These are phyloP conservation scores for Salicornia ramosissima DNA, from an alignment of 148 eudicot genomes.

Conservation along the genomic window DNA sequence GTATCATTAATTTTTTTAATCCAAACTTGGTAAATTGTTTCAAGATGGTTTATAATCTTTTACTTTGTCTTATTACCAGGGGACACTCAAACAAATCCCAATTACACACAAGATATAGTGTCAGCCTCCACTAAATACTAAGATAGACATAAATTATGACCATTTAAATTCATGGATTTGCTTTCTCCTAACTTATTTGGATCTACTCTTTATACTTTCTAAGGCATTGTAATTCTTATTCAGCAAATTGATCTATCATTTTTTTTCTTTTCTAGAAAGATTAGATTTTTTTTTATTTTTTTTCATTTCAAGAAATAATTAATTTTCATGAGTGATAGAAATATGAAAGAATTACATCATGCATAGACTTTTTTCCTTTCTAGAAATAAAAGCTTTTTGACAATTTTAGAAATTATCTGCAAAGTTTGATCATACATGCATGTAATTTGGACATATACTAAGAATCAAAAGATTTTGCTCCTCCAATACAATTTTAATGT, in stretches of 20 bases:
- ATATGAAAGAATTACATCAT: too few species aligned
- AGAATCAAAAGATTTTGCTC: too few species aligned
- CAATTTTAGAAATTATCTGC: too few species aligned
- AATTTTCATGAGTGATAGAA: too few species aligned
- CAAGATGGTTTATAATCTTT: conserved; percentile 21
- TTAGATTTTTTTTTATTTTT: neutral
- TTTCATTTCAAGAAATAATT: neutral
- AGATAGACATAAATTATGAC: neutral
- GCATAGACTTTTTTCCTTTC: too few species aligned
- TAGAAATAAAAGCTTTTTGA: too few species aligned
- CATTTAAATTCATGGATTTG: neutral
- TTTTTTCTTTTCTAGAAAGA: neutral
- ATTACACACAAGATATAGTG: conserved; percentile 22
- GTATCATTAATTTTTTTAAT: too few species aligned
- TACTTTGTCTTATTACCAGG: conserved; percentile 25
- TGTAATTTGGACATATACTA: too few species aligned
- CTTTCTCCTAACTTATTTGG: conserved; percentile 1
- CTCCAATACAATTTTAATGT: too few species aligned
- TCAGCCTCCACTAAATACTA: conserved; percentile 25
- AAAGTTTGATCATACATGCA: too few species aligned
- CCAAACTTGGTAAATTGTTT: too few species aligned
- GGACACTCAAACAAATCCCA: conserved; percentile 29
- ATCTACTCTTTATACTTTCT: neutral
- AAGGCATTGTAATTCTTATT: neutral
- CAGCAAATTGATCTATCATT: neutral